Conservation (phyloP, 148 eudicot species). For the Amaranthus hypochondriacus region DNA sequence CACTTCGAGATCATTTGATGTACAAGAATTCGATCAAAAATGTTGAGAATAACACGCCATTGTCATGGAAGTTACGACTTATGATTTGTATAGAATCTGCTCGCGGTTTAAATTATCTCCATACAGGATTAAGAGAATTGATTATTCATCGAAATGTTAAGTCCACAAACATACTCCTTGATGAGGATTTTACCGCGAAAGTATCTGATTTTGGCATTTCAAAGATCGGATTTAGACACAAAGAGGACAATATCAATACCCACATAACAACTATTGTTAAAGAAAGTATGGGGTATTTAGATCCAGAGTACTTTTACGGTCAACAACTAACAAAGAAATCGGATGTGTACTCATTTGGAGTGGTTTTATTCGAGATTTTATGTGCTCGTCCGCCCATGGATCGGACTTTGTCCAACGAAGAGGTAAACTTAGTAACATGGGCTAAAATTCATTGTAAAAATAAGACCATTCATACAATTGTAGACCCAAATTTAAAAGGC, state of each 20-base stretch:
- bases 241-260: neutral
- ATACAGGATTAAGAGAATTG: neutral
- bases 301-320: constrained; percentile 32
- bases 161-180: constrained; percentile 11
- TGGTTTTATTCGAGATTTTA: constrained; percentile 39
- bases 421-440: constrained; percentile 37
- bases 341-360: constrained; percentile 42
- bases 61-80: constrained; percentile 12
- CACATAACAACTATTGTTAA: constrained; percentile 43
- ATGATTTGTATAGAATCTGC: constrained; percentile 13
- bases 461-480: constrained; percentile 25
- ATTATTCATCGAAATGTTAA: constrained; percentile 16
- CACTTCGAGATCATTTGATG: neutral
- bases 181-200: constrained; percentile 3
- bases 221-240: neutral
- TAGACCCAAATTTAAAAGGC: constrained; percentile 28
- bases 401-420: constrained; percentile 12
- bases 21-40: neutral
- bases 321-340: constrained; percentile 37
- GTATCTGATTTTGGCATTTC: constrained; percentile 8
- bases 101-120: constrained; percentile 14
- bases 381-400: constrained; percentile 30
- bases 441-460: constrained; percentile 13
- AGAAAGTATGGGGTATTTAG: constrained; percentile 40
- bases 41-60: neutral